A percentile compares a stretch with the other conserved stretches of the same genome.
These are phyloP conservation scores for Cercophora newfieldiana DNA, from an alignment of 495 filamentous ascomycete species.

Conservation along the genomic window DNA sequence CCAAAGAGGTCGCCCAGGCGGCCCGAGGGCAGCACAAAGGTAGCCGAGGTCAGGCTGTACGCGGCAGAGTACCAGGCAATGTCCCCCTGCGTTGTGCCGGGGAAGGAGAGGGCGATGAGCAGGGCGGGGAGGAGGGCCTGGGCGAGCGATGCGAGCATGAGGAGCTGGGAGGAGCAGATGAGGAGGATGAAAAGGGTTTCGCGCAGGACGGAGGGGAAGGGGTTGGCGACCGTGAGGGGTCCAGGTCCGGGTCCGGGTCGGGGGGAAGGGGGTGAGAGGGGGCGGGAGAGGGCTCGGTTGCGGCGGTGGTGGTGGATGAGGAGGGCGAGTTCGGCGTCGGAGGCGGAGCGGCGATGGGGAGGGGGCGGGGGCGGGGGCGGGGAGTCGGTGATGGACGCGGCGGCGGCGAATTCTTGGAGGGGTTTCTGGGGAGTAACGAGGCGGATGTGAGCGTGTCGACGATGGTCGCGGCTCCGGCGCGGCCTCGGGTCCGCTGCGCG, in stretches of 20 bases:
- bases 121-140: slow-evolving; percentile 41
- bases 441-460: not conserved
- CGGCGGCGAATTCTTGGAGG: not conserved
- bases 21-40: slow-evolving; percentile 67
- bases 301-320: not conserved
- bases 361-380: too few species aligned
- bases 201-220: not conserved
- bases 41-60: slow-evolving; percentile 65
- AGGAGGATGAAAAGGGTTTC: slow-evolving; percentile 24
- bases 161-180: slow-evolving; percentile 23
- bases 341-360: too few species aligned
- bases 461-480: not conserved
- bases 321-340: too few species aligned
- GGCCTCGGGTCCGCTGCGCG: too few species aligned
- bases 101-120: slow-evolving; percentile 49
- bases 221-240: not conserved
- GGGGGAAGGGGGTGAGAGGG: not conserved
- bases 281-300: not conserved
- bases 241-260: not conserved
- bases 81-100: slow-evolving; percentile 39
- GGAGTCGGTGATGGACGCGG: not conserved
- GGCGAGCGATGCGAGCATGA: slow-evolving; percentile 43
- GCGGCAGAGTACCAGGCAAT: slow-evolving; percentile 55
- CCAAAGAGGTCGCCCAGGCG: slow-evolving; percentile 68
- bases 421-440: not conserved